A percentile compares a stretch with the other conserved stretches of the same genome.
These are phyloP conservation scores for Lentinus brumalis DNA, from an alignment of 768 basidiomycete genomes.

Conservation along the genomic window DNA sequence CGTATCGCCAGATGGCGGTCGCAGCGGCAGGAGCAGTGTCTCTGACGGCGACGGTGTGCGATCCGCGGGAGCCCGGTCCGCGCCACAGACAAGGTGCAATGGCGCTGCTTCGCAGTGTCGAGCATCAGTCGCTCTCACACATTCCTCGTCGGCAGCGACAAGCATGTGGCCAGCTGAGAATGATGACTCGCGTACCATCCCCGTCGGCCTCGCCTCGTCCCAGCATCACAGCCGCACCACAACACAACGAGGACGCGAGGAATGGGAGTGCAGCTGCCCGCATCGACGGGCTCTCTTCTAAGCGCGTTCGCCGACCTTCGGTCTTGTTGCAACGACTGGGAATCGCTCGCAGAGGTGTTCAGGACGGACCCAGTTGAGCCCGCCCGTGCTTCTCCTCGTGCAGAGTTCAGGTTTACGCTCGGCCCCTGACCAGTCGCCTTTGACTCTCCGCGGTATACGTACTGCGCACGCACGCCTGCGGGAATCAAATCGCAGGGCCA, in stretches of 20 bases:
- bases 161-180: conserved; percentile 17
- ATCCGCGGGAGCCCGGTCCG: conserved; percentile 9
- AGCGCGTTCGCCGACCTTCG: no score
- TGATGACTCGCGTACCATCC: conserved; percentile 10
- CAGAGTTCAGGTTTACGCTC: no score
- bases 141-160: conserved; percentile 11
- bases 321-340: no score
- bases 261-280: conserved; percentile 5
- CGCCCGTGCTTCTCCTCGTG: no score
- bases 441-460: not conserved
- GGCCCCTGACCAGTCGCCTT: not conserved
- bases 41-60: not conserved
- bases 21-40: not conserved
- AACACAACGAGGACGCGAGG: not conserved
- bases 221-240: not conserved
- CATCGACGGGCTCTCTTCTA: no score
- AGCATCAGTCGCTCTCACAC: conserved; percentile 14
- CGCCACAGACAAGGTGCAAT: conserved; percentile 1
- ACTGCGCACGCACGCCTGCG: not conserved
- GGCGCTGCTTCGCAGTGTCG: not conserved
- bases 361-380: no score
- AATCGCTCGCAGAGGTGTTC: no score
- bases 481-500: conserved; percentile 10
- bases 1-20: not conserved
- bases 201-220: not conserved